Base-by-base conservation (phyloP, 1,284 basidiomycete species). In the Cryptococcus sp. region DNA sequence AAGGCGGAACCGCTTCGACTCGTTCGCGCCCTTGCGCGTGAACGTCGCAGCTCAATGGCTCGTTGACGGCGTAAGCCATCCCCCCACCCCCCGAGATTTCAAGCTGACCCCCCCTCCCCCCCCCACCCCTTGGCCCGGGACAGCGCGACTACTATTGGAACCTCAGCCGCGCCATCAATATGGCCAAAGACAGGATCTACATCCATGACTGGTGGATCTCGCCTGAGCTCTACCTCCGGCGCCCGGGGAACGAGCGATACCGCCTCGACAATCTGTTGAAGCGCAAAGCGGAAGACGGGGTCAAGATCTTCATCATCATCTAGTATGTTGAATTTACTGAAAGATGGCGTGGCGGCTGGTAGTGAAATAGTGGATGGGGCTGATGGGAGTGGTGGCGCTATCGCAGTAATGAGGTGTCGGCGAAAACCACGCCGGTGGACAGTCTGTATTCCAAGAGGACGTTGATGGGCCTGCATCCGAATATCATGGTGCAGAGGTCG, bases 1-100 rank as follows among this genome's bases (percentile, higher is more conserved):
- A 1, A 84, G 87, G 18, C 81, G 81, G 43, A 94, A 97, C 73
- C 80, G 93, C 23, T 98, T 97, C 73, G 90, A 87, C 60, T 95
- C 91, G 65, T 98, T 96, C 77, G 88, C 95, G 2, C 96, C 96
- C 0, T 89, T 97, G 57, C 84, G 95, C 16, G 77, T 91, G 67
- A 94, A 98, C 68, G 94, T 94, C 2, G 88, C 91, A 38, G 90
- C 93, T 0, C 95, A 98, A 69, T 98, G 96, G 96, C 85, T 98
- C 3, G 93, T 98, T n/a, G 96, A 99, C 77, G 96, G 95, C 7
- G 89, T 91, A 63, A 68, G 86, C 55, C 2, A 33, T 36, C 18
- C 20, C 35, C 35, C 2, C 12, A n/a, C 15, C 20, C 1, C 18
- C 11, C 35, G 36, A 16, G 18, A 36, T 38, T 13, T 52, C 5